Percentiles rank a stretch among this genome's conserved stretches.
These are phyloP conservation scores for Daldinia decipiens DNA, from an alignment of 495 filamentous ascomycete genomes.

Conservation along the genomic window DNA sequence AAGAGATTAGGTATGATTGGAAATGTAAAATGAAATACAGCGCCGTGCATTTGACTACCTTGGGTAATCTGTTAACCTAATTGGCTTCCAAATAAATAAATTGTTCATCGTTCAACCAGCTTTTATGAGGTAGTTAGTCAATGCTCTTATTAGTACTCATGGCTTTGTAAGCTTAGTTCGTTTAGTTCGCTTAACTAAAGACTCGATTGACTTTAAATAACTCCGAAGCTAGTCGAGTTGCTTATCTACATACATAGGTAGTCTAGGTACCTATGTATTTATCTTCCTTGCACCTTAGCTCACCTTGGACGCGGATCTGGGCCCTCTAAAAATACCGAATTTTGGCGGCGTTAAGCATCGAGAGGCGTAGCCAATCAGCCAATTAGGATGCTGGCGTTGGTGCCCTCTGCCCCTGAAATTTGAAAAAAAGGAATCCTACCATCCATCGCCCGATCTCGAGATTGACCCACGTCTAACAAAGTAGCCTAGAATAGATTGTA, in stretches of 20 bases:
- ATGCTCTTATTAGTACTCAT: background rate
- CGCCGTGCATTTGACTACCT: too few relatives aligned
- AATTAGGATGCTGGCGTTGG: constrained; percentile 21
- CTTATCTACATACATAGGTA: background rate
- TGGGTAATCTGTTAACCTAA: too few relatives aligned
- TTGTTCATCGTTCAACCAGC: background rate
- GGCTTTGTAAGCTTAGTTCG: background rate
- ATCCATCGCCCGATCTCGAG: constrained; percentile 32
- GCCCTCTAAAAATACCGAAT: constrained; percentile 16
- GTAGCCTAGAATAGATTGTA: constrained; percentile 29
- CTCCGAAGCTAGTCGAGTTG: constrained; percentile 13
- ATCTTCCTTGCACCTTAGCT: constrained; percentile 14
- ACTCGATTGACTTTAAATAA: background rate
- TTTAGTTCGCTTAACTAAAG: too few relatives aligned
- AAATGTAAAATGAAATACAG: too few relatives aligned
- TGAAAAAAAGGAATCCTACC: constrained; percentile 31
- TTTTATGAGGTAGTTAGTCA: background rate
- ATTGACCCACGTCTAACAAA: constrained; percentile 20
- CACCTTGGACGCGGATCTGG: constrained; percentile 8
- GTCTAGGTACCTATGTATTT: constrained; percentile 18
- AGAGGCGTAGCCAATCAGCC: constrained; percentile 31
- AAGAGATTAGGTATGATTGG: too few relatives aligned
- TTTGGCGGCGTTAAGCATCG: constrained; percentile 9
- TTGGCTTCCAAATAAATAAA: too few relatives aligned
- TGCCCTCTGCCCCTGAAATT: constrained; percentile 33